A percentile compares a stretch with the other conserved stretches of the same genome.
These are phyloP conservation scores for Argentina anserina DNA, from an alignment of 306 rosid genomes.

Conservation along the genomic window DNA sequence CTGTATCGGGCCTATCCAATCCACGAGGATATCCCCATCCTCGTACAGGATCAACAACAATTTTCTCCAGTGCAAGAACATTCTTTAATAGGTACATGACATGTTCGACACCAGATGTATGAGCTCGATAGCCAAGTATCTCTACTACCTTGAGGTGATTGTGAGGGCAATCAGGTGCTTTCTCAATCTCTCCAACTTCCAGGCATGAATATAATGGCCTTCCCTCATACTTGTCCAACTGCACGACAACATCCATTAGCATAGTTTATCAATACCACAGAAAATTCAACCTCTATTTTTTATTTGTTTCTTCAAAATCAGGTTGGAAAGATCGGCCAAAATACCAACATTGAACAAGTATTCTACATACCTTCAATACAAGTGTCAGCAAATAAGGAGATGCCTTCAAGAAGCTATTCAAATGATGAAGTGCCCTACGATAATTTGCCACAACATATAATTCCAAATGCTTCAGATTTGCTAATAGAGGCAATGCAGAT, in stretches of 20 bases:
- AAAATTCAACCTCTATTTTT: not conserved
- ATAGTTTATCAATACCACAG: not conserved
- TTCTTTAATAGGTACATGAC: not conserved
- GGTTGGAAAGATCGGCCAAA: not conserved
- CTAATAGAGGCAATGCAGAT: not conserved
- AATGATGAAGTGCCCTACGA: not conserved
- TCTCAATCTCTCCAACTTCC: not conserved
- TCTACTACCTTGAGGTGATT: not conserved
- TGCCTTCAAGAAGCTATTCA: not conserved
- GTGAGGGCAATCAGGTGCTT: not conserved
- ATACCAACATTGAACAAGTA: not conserved
- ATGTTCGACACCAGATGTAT: not conserved
- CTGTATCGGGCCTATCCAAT: not conserved
- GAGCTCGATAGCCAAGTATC: not conserved
- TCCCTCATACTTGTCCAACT: not conserved
- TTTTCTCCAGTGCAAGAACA: not conserved
- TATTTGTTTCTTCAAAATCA: not conserved
- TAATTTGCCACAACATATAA: not conserved
- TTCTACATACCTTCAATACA: not conserved
- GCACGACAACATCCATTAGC: not conserved
- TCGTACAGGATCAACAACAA: not conserved
- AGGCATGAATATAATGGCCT: not conserved
- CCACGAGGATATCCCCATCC: not conserved
- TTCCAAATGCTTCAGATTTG: conserved; percentile 2
- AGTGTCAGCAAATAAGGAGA: not conserved